These are phyloP conservation scores for Teratosphaeria nubilosa DNA, from an alignment of 2,329 filamentous ascomycete species.

Conservation along the genomic window DNA sequence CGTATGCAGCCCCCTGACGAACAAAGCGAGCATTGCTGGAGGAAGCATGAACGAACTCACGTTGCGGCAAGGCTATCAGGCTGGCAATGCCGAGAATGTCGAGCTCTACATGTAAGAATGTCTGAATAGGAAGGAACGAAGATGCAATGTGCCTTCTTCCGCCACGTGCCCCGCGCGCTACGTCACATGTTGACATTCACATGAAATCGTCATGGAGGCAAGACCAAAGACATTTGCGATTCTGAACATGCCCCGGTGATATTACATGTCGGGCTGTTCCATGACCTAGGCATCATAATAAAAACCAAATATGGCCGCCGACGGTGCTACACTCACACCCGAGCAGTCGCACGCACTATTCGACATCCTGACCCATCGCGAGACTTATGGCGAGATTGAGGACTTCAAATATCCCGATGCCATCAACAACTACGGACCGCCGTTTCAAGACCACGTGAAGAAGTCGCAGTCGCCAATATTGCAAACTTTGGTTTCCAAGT, in stretches of 20 bases:
- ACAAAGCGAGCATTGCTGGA: too few species aligned
- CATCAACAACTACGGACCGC: slow-evolving; percentile 59
- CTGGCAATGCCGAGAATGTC: too few species aligned
- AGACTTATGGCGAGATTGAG: slow-evolving; percentile 56
- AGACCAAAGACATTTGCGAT: neutral
- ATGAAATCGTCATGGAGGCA: neutral
- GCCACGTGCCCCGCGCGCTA: neutral
- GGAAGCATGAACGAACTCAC: too few species aligned
- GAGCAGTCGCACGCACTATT: slow-evolving; percentile 42
- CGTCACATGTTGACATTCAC: neutral
- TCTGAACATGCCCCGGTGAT: too few species aligned
- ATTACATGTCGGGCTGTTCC: too few species aligned
- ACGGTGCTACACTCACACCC: slow-evolving; percentile 26
- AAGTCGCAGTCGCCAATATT: slow-evolving; percentile 54
- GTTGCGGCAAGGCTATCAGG: too few species aligned
- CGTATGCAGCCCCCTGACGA: too few species aligned
- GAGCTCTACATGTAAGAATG: too few species aligned
- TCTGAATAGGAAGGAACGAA: too few species aligned
- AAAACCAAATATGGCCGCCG: neutral
- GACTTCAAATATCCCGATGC: slow-evolving; percentile 57
- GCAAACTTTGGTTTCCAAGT: slow-evolving; percentile 56
- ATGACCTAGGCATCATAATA: neutral
- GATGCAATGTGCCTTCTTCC: neutral
- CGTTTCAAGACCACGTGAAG: slow-evolving; percentile 45
- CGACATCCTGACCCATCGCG: slow-evolving; percentile 45